Evolutionary conservation across 257 asterid genomes (phyloP).

Genomic region (Scutellaria galericulata): DNA sequence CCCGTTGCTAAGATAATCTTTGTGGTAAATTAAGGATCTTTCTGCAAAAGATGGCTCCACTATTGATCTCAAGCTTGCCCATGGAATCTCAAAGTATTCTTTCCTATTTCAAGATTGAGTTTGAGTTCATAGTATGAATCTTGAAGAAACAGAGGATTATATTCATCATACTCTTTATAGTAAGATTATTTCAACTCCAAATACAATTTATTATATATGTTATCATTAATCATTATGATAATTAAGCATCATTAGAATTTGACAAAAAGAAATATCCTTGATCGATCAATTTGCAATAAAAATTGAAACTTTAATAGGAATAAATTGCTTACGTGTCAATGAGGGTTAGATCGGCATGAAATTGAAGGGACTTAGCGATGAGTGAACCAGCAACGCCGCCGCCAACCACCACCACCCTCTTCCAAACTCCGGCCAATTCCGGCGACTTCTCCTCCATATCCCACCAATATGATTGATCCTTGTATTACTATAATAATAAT

Average conservation of each 20-base stretch:
- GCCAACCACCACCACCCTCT: slow-evolving; percentile 84
- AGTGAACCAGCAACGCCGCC: slow-evolving; percentile 92
- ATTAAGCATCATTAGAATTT: no score
- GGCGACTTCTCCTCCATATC: slow-evolving; percentile 49
- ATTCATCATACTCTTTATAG: no score
- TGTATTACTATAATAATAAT: background rate
- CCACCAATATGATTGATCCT: slow-evolving; percentile 17
- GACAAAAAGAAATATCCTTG: no score
- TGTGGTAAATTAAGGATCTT: slow-evolving; percentile 79
- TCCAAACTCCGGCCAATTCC: slow-evolving; percentile 69
- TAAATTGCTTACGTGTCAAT: slow-evolving; percentile 65
- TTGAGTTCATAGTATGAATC: slow-evolving; percentile 6
- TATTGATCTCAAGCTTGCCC: slow-evolving; percentile 80
- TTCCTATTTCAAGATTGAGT: slow-evolving; percentile 52
- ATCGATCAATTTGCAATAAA: background rate
- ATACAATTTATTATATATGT: no score
- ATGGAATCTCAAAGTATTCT: slow-evolving; percentile 88
- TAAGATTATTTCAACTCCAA: no score
- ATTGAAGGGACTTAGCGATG: slow-evolving; percentile 81
- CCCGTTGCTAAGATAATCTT: slow-evolving; percentile 78
- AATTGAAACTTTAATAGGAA: background rate
- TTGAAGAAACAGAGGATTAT: no score
- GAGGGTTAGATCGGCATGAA: slow-evolving; percentile 76
- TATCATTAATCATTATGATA: no score
- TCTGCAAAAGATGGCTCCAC: slow-evolving; percentile 79